Base-by-base conservation (phyloP, 2,329 filamentous ascomycete species). In the Coccinonectria pachysandricola region DNA sequence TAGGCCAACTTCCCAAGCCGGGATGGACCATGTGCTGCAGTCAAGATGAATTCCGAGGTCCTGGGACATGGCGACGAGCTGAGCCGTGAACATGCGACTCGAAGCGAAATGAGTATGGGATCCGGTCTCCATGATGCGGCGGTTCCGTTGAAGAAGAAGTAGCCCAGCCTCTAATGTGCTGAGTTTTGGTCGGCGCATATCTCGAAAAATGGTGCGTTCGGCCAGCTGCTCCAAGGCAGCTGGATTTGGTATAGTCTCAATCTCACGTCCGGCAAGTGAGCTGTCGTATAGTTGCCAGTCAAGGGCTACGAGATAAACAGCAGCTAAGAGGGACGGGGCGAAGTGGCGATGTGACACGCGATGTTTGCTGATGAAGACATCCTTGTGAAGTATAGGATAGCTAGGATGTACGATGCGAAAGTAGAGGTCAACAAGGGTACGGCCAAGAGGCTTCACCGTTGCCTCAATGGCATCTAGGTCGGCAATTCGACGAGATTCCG, bases 391-490 rank as follows among this genome's bases (percentile, higher is more conserved):
- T 23, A 75, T 64, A 2, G 71, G 71, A 38, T 69, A 73, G 30
- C 59, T 64, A 0, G 70, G 70, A 37, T 75, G 71, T 7, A 75
- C 61, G 19, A 72, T 66, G 14, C 68, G 59, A 46, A 81, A 81
- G 55, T 80, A 82, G 12, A 81, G 60, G 37, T 76, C 71, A 37
- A 83, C 64, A 23, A 83, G 54, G 7, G 66, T 66, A 24, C 65
- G 64, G 11, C 77, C 77, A 37, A 80, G 66, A 4, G 75, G 71
- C 13, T 66, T 65, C 4, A 83, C 71, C 19, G 73, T 59, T 15
- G 64, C 62, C 46, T 80, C 75, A 30, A 81, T 67, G 15, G 65
- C 64, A 39, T 64, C 60, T 9, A 57, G 38, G 17, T 58, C 53
- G 7, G 51, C 48, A 11, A 56, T 50, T 3, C 53, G 46, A 32